Evolutionary conservation across 768 basidiomycete species (phyloP).

Genomic region (Leccinum variicolor): DNA sequence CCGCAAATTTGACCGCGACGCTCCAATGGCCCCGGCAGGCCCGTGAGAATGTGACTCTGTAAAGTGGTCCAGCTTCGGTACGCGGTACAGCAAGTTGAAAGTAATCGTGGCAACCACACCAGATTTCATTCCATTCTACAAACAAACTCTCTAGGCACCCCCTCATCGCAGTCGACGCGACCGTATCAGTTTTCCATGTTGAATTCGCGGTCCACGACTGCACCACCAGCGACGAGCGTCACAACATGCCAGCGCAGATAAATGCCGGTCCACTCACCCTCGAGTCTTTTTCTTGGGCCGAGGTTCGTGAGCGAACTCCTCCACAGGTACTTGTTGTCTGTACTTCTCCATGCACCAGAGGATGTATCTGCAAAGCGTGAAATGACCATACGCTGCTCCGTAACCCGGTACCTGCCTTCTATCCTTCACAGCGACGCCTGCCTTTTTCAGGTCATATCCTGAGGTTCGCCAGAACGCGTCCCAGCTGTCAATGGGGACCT

Average conservation of each 20-base stretch:
- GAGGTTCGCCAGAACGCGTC: constrained; percentile 64
- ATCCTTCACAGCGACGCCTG: constrained; percentile 64
- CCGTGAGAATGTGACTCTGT: constrained; percentile 31
- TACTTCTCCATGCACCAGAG: constrained; percentile 86
- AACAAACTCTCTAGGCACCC: constrained; percentile 7
- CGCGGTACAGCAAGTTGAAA: constrained; percentile 9
- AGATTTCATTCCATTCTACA: constrained; percentile 4
- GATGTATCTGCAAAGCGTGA: constrained; percentile 56
- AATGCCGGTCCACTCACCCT: constrained; percentile 55
- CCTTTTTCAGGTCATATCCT: constrained; percentile 56
- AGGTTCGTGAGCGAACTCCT: constrained; percentile 60
- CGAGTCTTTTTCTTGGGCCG: constrained; percentile 74
- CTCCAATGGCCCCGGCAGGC: constrained; percentile 17
- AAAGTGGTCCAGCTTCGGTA: constrained; percentile 15
- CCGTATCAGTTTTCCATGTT: constrained; percentile 71
- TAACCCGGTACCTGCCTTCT: constrained; percentile 50
- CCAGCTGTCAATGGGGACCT: constrained; percentile 66
- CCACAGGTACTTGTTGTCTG: constrained; percentile 50
- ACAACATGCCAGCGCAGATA: not conserved
- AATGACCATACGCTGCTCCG: not conserved
- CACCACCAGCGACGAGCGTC: not conserved
- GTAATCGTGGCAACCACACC: constrained; percentile 4
- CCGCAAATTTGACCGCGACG: constrained; percentile 12
- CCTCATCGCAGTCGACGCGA: constrained; percentile 46
- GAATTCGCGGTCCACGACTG: constrained; percentile 74